phyloP scores from a whole-genome alignment of 805 yeast genomes.

The Priceomyces carsonii region DNA sequence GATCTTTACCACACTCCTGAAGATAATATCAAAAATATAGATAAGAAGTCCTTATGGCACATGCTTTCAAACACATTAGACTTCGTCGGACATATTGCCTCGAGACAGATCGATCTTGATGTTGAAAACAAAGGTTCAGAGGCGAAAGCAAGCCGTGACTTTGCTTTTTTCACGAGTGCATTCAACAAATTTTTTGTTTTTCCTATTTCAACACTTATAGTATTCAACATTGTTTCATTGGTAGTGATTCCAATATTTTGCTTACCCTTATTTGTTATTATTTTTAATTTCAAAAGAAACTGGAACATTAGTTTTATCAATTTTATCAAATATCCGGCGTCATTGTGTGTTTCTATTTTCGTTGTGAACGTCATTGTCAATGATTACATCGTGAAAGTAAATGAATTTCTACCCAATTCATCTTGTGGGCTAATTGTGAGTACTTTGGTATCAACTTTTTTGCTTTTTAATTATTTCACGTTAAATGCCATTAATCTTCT shows the following conservation, averaged over 20 bases:
- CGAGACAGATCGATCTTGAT: constrained; percentile 34
- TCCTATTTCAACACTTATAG: constrained; percentile 50
- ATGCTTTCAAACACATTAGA: constrained; percentile 77
- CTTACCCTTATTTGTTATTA: constrained; percentile 45
- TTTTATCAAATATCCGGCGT: constrained; percentile 59
- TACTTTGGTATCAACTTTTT: constrained; percentile 45
- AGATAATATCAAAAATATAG: constrained; percentile 66
- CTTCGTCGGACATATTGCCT: constrained; percentile 45
- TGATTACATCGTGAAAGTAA: constrained; percentile 17
- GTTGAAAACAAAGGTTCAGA: constrained; percentile 23
- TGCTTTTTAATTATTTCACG: constrained; percentile 57
- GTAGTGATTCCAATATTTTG: constrained; percentile 55
- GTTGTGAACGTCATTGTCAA: constrained; percentile 23
- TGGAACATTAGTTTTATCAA: constrained; percentile 45
- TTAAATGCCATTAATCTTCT: constrained; percentile 46
- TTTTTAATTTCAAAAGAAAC: constrained; percentile 48
- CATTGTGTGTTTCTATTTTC: constrained; percentile 48
- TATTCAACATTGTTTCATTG: constrained; percentile 54
- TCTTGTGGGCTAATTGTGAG: constrained; percentile 38
- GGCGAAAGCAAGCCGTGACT: constrained; percentile 15
- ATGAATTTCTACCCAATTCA: constrained; percentile 39
- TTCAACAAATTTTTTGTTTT: constrained; percentile 58
- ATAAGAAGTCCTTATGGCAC: constrained; percentile 75
- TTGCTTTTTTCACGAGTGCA: constrained; percentile 67
- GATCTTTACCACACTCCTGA: constrained; percentile 77